Evolutionary conservation across 371 early-diverging fungal genomes (phyloP), one percentile per base, ranked within the genome.

Genomic region (Nematocida ausubeli): DNA sequence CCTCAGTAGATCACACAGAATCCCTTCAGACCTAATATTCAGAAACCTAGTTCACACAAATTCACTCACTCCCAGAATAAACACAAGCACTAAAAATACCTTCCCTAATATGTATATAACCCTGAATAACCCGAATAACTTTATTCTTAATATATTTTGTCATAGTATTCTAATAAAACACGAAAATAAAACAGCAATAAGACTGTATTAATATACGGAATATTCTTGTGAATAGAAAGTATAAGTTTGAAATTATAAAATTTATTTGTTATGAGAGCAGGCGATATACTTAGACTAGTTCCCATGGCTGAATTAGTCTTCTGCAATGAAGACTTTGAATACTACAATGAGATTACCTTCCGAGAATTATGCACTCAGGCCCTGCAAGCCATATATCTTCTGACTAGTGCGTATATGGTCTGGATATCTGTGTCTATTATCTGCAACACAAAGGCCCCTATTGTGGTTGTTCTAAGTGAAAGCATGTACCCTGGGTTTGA

Each of bases 401-500:
- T 86, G 26, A 71, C 72, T 14, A 75, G 82, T 28, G 69, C 95
- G 39, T 89, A 95, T 82, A 95, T 95, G 92, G 89, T 93, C 39
- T 98, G 96, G 96, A 96, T 95, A 85, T 90, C 89, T 0, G 81
- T 94, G 70, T 88, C 90, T 22, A 82, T 95, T 42, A 84, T 90
- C 22, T 89, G 91, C 24, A 95, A 95, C 84, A 92, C 90, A 81
- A 96, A 96, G 84, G 91, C 92, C 69, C 99, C 98, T 5, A 91
- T 96, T 54, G 99, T 98, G 14, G 97, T 97, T 2, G 99, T 98
- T 3, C 85, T 96, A 47, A 95, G 94, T 86, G 98, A 92, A 79
- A 92, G 92, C 85, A 98, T 98, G 99, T 92, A 92, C 73, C 98
- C 99, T 37, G 96, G 94, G 28, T 96, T 96, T 84, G 88, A 92